Evolutionary conservation across 192 early-diverging fungal species (phyloP).

Genomic region (Umbelopsis isabellina): DNA sequence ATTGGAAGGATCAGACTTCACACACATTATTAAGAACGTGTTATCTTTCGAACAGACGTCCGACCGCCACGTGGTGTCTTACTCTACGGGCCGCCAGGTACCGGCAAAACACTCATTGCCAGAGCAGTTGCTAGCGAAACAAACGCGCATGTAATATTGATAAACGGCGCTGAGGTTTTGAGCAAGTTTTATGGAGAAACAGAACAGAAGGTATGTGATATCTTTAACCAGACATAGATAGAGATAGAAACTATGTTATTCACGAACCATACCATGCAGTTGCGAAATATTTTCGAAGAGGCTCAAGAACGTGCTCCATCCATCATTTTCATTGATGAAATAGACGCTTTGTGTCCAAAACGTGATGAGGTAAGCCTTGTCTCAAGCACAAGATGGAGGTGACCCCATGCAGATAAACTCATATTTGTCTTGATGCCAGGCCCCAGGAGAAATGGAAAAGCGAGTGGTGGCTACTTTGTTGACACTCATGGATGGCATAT

Average conservation of each 20-base stretch:
- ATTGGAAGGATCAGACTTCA: background rate
- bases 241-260: background rate
- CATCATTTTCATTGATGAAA: slow-evolving; percentile 93
- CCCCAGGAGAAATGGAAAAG: slow-evolving; percentile 81
- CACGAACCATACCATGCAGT: slow-evolving; percentile 35
- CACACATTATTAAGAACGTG: background rate
- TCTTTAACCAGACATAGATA: background rate
- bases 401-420: background rate
- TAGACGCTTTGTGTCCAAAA: slow-evolving; percentile 90
- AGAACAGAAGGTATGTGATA: slow-evolving; percentile 70
- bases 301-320: slow-evolving; percentile 74
- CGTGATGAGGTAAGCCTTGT: slow-evolving; percentile 70
- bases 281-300: slow-evolving; percentile 77
- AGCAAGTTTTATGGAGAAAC: slow-evolving; percentile 94
- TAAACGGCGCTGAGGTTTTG: slow-evolving; percentile 92
- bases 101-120: slow-evolving; percentile 95
- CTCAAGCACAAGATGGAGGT: background rate
- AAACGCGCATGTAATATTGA: slow-evolving; percentile 69
- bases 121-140: slow-evolving; percentile 83
- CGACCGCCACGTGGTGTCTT: slow-evolving; percentile 90
- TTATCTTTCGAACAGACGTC: slow-evolving; percentile 51
- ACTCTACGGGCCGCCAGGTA: slow-evolving; percentile 91
- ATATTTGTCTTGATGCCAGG: slow-evolving; percentile 35
- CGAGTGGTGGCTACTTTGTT: slow-evolving; percentile 93
- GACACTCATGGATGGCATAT: slow-evolving; percentile 89